Base-by-base conservation (phyloP, 495 filamentous ascomycete species). In the Aspergillus affinis region DNA sequence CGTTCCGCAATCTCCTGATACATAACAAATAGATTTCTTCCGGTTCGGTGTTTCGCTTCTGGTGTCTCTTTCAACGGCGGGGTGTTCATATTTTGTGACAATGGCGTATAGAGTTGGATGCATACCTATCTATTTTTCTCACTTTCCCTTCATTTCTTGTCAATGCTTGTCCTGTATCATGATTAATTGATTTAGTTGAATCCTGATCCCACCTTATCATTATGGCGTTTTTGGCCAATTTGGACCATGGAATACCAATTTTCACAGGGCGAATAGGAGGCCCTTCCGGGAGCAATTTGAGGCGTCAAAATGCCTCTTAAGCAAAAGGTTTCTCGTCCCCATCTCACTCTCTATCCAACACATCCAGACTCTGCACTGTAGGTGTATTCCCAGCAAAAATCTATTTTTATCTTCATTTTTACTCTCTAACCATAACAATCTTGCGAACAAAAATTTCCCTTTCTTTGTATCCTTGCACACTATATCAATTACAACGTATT, bases 11-110 rank as follows among this genome's bases (percentile, higher is more conserved):
- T 58, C 87, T 96, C 61, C 63, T 94, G 19, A 82, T 90, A 73
- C 87, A 93, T 74, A 96, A 96, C 71, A 92, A 92, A 83, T 97
- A 80, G 70, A 64, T n/a, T 21, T 41, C 13, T 9, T n/a, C 51
- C 36, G 8, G n/a, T 23, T 54, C 62, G 47, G 66, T 65, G 54
- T 58, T 55, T 56, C 65, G 18, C 18, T 17, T 50, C 15, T 49
- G 8, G 2, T 20, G 17, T 51, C 49, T 61, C 54, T 41, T 45
- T 15, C 45, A 9, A 29, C 26, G 51, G 53, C 29, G 19, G 53
- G 59, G 36, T 18, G 23, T 19, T 19, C 49, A 19, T 30, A 51
- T 56, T 47, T 41, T 41, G 8, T 32, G 46, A 57, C 51, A n/a
- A 47, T 36, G 71, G 73, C 70, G 71, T 68, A 74, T 69, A 77